Base-by-base conservation (phyloP, 352 stramenopile genomes). In the Phytopythium vexans region DNA sequence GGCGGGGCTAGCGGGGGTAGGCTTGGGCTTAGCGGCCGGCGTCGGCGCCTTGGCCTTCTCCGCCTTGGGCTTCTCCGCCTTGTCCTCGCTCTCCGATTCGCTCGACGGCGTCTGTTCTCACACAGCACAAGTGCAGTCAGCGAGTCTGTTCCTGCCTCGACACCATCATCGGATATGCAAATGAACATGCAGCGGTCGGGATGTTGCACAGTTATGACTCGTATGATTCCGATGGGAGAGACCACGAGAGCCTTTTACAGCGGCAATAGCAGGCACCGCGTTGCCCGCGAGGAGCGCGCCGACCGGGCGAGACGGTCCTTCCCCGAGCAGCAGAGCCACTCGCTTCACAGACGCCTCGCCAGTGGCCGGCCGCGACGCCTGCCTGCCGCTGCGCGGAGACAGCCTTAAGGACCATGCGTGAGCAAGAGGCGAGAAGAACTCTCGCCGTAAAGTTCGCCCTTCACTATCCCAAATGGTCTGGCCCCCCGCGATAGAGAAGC, bases 151-250 rank as follows among this genome's bases (percentile, higher is more conserved):
- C n/a, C n/a, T n/a, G n/a, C n/a, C n/a, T n/a, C n/a, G n/a, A n/a
- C n/a, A n/a, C n/a, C n/a, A n/a, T n/a, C n/a, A n/a, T n/a, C n/a
- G n/a, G n/a, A n/a, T n/a, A n/a, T n/a, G 68, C 43, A 79, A 58
- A 64, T 34, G 70, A 37, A 57, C 41, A 65, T 66, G 56, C 45
- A 41, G 55, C 14, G 47, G 65, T 31, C 41, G 49, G 62, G 40
- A 88, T 94, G 83, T 94, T 88, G 78, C 83, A 89, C 77, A 89
- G 83, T 92, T 94, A 94, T 94, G 83, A 94, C 83, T 94, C 83
- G 83, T 94, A 94, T 94, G 83, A 91, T 86, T 93, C 82, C 82
- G 82, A 93, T 77, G 33, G 80, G 70, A 81, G 68, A 86, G 74
- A 77, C 74, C 53, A 71, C 54, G 67, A 81, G 60, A 78, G 72